Evolutionary conservation across 148 eudicot species (phyloP), one percentile per base, ranked within the genome.

Genomic region (Polygonum maritimum): DNA sequence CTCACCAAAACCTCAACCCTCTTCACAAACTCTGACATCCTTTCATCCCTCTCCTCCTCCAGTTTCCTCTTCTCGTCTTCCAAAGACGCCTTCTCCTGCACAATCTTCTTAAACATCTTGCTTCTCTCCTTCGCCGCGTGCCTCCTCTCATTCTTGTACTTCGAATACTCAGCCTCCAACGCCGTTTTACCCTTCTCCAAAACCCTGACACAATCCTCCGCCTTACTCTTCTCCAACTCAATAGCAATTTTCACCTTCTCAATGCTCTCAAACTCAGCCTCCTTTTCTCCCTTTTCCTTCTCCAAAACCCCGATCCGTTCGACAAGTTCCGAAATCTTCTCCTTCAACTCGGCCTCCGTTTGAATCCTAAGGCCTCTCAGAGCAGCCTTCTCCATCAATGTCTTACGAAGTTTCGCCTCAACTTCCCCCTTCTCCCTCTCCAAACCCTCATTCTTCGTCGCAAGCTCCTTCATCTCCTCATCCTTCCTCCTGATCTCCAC

Each of bases 1-100:
- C n/a, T 72, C 75, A 21, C 69, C 69, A 63, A 26, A 12, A 10
- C 69, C 69, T 21, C 75, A 72, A 10, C 22, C 75, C 8, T 48
- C 69, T 26, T 31, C 9, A 63, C 69, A 26, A 63, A 40, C 18
- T 63, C 69, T 4, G 16, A 31, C 18, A 63, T 35, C 69, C 12
- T 26, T 40, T 63, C 31, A 0, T 36, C 21, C 2, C 10, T 7
- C 22, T 40, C 49, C 8, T 40, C 49, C 33, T 71, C 49, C 74
- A 40, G 5, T 21, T 18, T 40, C 4, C 14, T 71, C 49, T 14
- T 71, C 48, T 47, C 47, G n/a, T 21, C 49, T n/a, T 58, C 67
- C 67, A 58, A 58, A 58, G 35, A 18, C 51, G 3, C 10, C 35
- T 58, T 58, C 36, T 21, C 67, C 1, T 58, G 10, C 14, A 7